Base-by-base conservation (phyloP, 2,329 filamentous ascomycete genomes). In the Beauveria medogensis region DNA sequence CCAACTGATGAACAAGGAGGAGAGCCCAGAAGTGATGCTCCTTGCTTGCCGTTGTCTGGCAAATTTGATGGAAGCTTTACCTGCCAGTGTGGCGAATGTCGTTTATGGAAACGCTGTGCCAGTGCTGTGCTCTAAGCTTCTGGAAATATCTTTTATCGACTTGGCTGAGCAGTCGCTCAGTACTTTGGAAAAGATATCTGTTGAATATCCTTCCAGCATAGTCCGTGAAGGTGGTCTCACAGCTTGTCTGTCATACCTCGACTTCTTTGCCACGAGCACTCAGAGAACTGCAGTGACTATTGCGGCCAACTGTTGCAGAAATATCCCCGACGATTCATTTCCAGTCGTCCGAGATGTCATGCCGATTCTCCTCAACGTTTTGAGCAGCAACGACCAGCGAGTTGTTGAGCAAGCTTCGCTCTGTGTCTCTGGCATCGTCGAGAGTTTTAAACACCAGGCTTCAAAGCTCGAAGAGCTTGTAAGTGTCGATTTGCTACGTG, bases 41-140 rank as follows among this genome's bases (percentile, higher is more conserved):
- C 81, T 97, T 63, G 93, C 94, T 22, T 99, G 94, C 71, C 89
- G 95, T 63, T 97, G 91, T 73, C 83, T 99, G 68, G 94, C 94
- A 63, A 97, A 99, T 72, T 75, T 99, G 60, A 99, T 99, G 94
- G 94, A 99, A 73, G 95, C 93, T 28, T 78, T 99, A 34, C 92
- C 94, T 22, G 88, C 91, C 40, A 93, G 93, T 61, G 94, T 94
- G 54, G 90, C 92, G 14, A 97, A 96, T 71, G 92, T 99, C 16
- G 94, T 97, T 4, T 97, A 97, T 71, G 93, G 92, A n/a, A 91
- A 92, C 55, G 94, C 94, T 40, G 94, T 99, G 5, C 92, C 94
- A 2, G 87, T 99, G 14, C 79, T 99, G 28, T 97, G 94, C 75
- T 90, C 93, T 70, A 99, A 97, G 75, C 80, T 99, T 34, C 80